Evolutionary conservation across 148 eudicot genomes (phyloP).

Genomic region (Fagopyrum homotropicum): DNA sequence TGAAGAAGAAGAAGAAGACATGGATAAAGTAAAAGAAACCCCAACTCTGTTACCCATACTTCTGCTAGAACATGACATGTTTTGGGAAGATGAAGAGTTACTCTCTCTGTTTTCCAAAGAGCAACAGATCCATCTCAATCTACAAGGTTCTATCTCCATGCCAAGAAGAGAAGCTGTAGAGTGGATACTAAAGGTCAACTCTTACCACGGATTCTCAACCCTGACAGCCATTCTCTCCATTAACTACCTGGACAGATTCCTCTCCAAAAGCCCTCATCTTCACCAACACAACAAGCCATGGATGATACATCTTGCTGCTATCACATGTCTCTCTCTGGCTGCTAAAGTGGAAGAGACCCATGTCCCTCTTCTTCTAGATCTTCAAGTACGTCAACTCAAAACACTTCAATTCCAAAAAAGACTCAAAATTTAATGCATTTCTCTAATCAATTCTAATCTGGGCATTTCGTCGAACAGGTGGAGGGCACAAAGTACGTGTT

Average conservation of each 20-base stretch:
- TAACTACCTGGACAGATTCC: conserved; percentile 58
- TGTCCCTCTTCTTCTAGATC: conserved; percentile 69
- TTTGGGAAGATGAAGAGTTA: conserved; percentile 68
- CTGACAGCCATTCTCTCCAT: conserved; percentile 59
- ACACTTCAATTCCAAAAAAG: background rate
- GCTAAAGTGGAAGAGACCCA: conserved; percentile 84
- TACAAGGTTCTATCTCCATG: background rate
- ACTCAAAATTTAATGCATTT: background rate
- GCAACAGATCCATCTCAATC: conserved; percentile 14
- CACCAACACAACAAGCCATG: conserved; percentile 55
- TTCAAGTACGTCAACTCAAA: conserved; percentile 46
- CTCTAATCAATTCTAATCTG: background rate
- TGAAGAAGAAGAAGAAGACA: background rate
- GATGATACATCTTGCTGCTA: conserved; percentile 75
- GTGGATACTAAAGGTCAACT: conserved; percentile 61
- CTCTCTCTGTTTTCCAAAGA: conserved; percentile 50
- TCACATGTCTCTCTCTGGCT: conserved; percentile 77
- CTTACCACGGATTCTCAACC: conserved; percentile 53
- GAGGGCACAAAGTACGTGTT: conserved; percentile 20
- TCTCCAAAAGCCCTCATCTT: conserved; percentile 28
- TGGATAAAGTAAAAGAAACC: background rate
- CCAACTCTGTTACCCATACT: conserved; percentile 18
- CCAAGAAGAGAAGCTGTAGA: conserved; percentile 50
- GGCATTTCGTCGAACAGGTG: conserved; percentile 21
- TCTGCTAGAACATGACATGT: conserved; percentile 38